Conservation (phyloP, 2,329 filamentous ascomycete genomes). For the Endocalyx cinctus region DNA sequence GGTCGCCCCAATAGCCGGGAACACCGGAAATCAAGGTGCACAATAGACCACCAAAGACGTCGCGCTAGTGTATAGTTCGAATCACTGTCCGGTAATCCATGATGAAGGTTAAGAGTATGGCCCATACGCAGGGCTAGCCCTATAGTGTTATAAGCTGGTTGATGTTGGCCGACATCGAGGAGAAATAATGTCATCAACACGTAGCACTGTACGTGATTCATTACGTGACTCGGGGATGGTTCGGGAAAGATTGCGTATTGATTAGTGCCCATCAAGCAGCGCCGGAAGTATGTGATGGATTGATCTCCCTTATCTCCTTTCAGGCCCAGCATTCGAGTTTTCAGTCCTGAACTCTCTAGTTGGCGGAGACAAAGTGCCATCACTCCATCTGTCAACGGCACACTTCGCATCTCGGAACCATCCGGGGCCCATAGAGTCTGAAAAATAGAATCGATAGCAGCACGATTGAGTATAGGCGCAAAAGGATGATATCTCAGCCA, state of each 20-base stretch:
- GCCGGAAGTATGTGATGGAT: conserved; percentile 10
- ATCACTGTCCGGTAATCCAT: conserved; percentile 5
- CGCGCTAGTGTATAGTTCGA: conserved; percentile 3
- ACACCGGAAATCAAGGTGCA: conserved; percentile 11
- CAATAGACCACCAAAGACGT: conserved; percentile 10
- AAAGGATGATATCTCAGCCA: conserved; percentile 9
- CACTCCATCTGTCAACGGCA: conserved; percentile 6
- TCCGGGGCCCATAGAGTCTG: conserved; percentile 5
- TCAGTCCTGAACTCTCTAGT: conserved; percentile 9
- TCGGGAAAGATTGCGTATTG: conserved; percentile 9
- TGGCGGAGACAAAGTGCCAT: conserved; percentile 7
- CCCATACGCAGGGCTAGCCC: conserved; percentile 9
- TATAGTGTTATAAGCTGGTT: conserved; percentile 12
- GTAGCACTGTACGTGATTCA: conserved; percentile 9
- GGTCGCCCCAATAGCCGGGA: conserved; percentile 9
- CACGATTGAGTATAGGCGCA: conserved; percentile 6
- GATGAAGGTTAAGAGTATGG: conserved; percentile 9
- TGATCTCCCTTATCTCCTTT: conserved; percentile 6
- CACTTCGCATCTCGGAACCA: conserved; percentile 3
- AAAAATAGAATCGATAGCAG: conserved; percentile 5
- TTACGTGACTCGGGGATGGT: too few relatives aligned
- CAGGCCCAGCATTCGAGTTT: conserved; percentile 8
- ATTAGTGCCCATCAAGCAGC: conserved; percentile 7
- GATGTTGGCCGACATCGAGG: conserved; percentile 9
- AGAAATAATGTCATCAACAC: conserved; percentile 11